These are phyloP conservation scores for Lathyrus tuberosus DNA, from an alignment of 306 rosid genomes.

Conservation along the genomic window DNA sequence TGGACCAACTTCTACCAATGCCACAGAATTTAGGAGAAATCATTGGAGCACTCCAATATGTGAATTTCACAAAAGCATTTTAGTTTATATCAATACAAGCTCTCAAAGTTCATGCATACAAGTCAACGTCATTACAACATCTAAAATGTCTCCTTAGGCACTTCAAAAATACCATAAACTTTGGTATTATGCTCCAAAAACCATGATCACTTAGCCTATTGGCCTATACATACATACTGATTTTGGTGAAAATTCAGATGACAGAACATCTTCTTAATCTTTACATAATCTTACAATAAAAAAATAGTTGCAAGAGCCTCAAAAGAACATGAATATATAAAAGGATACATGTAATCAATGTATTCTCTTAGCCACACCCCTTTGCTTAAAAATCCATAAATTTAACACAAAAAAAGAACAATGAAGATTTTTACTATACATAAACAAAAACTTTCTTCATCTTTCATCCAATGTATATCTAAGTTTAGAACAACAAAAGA, in stretches of 20 bases:
- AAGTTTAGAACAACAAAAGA: slow-evolving; percentile 24
- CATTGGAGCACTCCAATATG: background rate
- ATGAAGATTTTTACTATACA: background rate
- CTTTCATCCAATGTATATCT: slow-evolving; percentile 9
- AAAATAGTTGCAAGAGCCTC: no score
- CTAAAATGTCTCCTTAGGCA: background rate
- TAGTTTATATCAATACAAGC: background rate
- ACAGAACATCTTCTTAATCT: no score
- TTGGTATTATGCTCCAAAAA: background rate
- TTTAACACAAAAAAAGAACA: background rate
- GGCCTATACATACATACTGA: no score
- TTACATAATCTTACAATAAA: no score
- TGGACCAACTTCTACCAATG: background rate
- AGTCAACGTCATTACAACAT: background rate
- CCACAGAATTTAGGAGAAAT: background rate
- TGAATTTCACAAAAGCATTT: background rate
- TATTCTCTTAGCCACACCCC: background rate
- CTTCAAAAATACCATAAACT: background rate
- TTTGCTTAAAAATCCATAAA: background rate
- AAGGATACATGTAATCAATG: background rate
- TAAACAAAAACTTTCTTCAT: background rate
- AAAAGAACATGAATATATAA: no score
- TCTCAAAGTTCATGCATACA: background rate
- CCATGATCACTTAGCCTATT: no score
- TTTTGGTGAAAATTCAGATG: no score